Conservation (phyloP, 768 basidiomycete genomes). For the Neoboletus brunneissimus region DNA sequence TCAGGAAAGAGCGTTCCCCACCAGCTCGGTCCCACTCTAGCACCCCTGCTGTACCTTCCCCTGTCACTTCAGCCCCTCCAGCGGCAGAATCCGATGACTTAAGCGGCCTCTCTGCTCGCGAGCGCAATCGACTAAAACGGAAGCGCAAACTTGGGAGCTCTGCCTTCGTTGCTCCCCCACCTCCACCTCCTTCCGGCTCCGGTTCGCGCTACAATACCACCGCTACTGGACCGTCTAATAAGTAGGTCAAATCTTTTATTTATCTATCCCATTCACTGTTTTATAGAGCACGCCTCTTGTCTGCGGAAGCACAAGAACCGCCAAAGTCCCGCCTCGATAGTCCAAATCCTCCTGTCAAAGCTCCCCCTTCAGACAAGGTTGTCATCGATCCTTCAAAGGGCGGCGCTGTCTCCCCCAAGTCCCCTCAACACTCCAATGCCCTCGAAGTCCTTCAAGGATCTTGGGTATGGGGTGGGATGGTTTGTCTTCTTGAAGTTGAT, state of each 20-base stretch:
- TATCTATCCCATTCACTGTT: slow-evolving; percentile 2
- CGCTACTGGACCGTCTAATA: slow-evolving; percentile 56
- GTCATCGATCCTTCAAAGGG: slow-evolving; percentile 80
- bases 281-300: slow-evolving; percentile 69
- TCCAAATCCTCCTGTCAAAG: slow-evolving; percentile 44
- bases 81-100: slow-evolving; percentile 42
- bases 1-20: slow-evolving; percentile 39
- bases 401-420: slow-evolving; percentile 78
- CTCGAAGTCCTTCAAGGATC: slow-evolving; percentile 70
- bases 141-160: slow-evolving; percentile 88
- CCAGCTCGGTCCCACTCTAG: slow-evolving; percentile 44
- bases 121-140: slow-evolving; percentile 90
- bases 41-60: slow-evolving; percentile 47
- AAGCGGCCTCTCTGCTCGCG: slow-evolving; percentile 77
- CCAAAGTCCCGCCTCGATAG: slow-evolving; percentile 57
- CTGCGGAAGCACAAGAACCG: slow-evolving; percentile 52
- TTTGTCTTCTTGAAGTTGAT: slow-evolving; percentile 76
- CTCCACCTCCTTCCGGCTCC: slow-evolving; percentile 53
- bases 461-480: slow-evolving; percentile 88
- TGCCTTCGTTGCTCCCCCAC: slow-evolving; percentile 74
- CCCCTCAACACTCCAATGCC: slow-evolving; percentile 71
- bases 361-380: slow-evolving; percentile 55
- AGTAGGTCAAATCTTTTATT: slow-evolving; percentile 37
- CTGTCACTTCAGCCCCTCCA: slow-evolving; percentile 40
- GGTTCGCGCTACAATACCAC: slow-evolving; percentile 63